Conservation (phyloP, 805 yeast genomes). For the Suhomyces sp. region DNA sequence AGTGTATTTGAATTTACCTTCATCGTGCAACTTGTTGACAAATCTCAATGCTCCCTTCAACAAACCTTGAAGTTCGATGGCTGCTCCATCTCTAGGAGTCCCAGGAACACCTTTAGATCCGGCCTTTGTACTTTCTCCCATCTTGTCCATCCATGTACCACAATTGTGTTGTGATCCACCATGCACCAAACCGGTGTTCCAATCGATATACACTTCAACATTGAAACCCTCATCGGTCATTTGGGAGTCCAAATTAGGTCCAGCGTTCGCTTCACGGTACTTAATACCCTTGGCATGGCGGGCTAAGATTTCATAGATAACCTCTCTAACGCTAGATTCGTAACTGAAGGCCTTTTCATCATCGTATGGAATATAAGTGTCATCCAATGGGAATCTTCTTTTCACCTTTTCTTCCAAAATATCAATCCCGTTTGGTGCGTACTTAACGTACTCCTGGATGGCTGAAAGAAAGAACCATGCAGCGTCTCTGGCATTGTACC, state of each 20-base stretch:
- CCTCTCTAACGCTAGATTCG: slow-evolving; percentile 67
- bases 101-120: slow-evolving; percentile 92
- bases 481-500: slow-evolving; percentile 96
- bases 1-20: slow-evolving; percentile 57
- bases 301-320: slow-evolving; percentile 76
- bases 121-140: slow-evolving; percentile 91
- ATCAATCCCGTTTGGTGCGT: slow-evolving; percentile 65
- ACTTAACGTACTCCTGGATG: slow-evolving; percentile 74
- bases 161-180: slow-evolving; percentile 94
- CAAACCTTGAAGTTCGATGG: slow-evolving; percentile 86
- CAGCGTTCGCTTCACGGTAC: slow-evolving; percentile 95
- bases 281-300: slow-evolving; percentile 88
- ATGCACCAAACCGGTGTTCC: slow-evolving; percentile 82
- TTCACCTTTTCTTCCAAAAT: slow-evolving; percentile 71
- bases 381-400: slow-evolving; percentile 89
- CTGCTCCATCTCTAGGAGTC: slow-evolving; percentile 97
- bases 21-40: slow-evolving; percentile 56
- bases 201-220: slow-evolving; percentile 76
- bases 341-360: slow-evolving; percentile 76
- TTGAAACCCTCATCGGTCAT: slow-evolving; percentile 93
- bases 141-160: slow-evolving; percentile 99
- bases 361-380: slow-evolving; percentile 65
- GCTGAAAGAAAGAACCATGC: slow-evolving; percentile 92
- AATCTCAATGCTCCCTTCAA: slow-evolving; percentile 82
- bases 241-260: slow-evolving; percentile 80